Conservation (phyloP, 83 land plant genomes). For the Isoetes engelmannii region DNA sequence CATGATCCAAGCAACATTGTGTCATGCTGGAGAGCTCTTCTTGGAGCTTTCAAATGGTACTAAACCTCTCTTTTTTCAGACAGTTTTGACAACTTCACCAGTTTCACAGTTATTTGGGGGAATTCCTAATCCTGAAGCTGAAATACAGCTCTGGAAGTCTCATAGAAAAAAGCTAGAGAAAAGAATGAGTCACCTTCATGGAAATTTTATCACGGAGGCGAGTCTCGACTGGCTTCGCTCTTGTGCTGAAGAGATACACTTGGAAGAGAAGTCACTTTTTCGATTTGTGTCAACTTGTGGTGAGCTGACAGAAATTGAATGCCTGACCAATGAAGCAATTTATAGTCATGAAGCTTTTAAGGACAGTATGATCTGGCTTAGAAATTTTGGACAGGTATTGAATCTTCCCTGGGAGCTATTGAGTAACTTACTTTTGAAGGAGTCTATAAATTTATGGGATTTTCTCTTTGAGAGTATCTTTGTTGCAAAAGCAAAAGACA, state of each 20-base stretch:
- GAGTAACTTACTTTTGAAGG: conserved; percentile 63
- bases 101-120: conserved; percentile 95
- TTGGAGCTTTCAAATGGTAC: conserved; percentile 65
- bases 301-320: conserved; percentile 58
- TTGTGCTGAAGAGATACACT: conserved; percentile 59
- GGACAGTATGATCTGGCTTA: conserved; percentile 82
- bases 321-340: conserved; percentile 47
- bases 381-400: conserved; percentile 65
- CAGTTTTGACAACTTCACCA: conserved; percentile 69
- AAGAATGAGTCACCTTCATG: conserved; percentile 48
- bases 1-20: conserved; percentile 56
- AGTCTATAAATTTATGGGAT: conserved; percentile 69
- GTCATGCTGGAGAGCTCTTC: conserved; percentile 82
- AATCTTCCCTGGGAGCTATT: conserved; percentile 84
- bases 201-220: conserved; percentile 46
- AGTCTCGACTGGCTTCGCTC: conserved; percentile 60
- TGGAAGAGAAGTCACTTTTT: conserved; percentile 45
- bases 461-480: conserved; percentile 71
- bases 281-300: conserved; percentile 43
- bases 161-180: conserved; percentile 76
- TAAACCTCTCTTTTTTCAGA: conserved; percentile 68
- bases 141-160: conserved; percentile 71
- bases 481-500: conserved; percentile 59
- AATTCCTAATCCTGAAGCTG: conserved; percentile 86
- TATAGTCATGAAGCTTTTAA: conserved; percentile 58